A percentile compares a stretch with the other conserved stretches of the same genome.
Evolutionary conservation across 768 basidiomycete species (phyloP).

Genomic region (Mrakia blollopis): DNA sequence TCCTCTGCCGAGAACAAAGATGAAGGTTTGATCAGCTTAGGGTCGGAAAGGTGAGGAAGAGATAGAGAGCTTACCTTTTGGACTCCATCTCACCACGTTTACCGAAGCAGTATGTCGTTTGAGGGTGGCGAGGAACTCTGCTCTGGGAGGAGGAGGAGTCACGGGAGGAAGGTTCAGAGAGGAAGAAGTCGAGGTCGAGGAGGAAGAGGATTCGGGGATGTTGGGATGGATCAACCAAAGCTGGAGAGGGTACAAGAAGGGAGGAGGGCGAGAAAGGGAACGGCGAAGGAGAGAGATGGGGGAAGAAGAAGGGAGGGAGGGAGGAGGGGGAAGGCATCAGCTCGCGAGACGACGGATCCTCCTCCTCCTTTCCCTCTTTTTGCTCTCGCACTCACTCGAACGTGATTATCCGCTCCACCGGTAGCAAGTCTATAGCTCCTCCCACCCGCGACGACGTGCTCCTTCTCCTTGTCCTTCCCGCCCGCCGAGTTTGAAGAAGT

Average conservation of each 20-base stretch:
- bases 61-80: slow-evolving; percentile 61
- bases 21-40: not conserved
- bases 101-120: slow-evolving; percentile 89
- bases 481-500: not conserved
- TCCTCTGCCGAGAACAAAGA: slow-evolving; percentile 56
- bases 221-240: slow-evolving; percentile 94
- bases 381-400: slow-evolving; percentile 63
- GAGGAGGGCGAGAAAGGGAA: not conserved
- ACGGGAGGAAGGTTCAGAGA: slow-evolving; percentile 29
- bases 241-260: slow-evolving; percentile 45
- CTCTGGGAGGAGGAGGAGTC: slow-evolving; percentile 65
- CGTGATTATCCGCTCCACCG: slow-evolving; percentile 93
- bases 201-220: slow-evolving; percentile 57
- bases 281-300: not conserved
- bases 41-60: too few species aligned
- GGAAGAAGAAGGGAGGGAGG: not conserved
- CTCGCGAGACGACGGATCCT: not conserved
- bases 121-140: slow-evolving; percentile 93
- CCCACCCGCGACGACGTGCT: slow-evolving; percentile 33
- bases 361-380: not conserved
- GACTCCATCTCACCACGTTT: slow-evolving; percentile 93
- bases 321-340: not conserved
- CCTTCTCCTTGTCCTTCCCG: slow-evolving; percentile 40
- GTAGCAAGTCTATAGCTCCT: slow-evolving; percentile 87
- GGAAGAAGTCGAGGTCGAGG: slow-evolving; percentile 34